phyloP scores from a whole-genome alignment of 1,284 basidiomycete genomes.

The Pyrrhoderma noxium region DNA sequence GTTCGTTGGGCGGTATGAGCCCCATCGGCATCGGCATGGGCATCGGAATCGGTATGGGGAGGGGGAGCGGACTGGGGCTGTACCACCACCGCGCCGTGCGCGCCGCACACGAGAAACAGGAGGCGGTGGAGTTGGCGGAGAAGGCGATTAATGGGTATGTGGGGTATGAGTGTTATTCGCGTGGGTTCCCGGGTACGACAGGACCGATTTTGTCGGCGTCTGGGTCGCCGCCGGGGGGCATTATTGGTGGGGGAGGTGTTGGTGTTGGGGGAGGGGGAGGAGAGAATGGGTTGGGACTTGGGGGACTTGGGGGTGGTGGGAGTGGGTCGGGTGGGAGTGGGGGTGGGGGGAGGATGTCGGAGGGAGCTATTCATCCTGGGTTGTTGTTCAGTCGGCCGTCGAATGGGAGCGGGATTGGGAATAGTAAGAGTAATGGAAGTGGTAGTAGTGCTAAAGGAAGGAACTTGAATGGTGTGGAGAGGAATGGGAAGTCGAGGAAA shows the following conservation, averaged over 20 bases:
- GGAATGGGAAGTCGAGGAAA: neutral
- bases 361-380: constrained; percentile 55
- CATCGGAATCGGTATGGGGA: neutral
- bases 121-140: neutral
- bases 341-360: neutral
- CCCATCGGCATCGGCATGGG: neutral
- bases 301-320: neutral
- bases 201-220: neutral
- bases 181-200: constrained; percentile 46
- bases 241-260: neutral
- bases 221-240: neutral
- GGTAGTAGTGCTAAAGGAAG: too few relatives aligned
- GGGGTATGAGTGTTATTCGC: constrained; percentile 58
- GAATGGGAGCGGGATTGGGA: constrained; percentile 2
- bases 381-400: constrained; percentile 34
- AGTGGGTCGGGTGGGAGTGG: neutral
- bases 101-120: neutral
- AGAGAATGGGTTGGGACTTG: neutral
- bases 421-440: neutral
- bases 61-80: neutral
- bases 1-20: neutral
- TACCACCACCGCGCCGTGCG: neutral
- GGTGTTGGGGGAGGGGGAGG: neutral
- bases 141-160: constrained; percentile 35
- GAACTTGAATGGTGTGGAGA: too few relatives aligned